These are phyloP conservation scores for Tricholomella constricta DNA, from an alignment of 768 basidiomycete species.

Conservation along the genomic window DNA sequence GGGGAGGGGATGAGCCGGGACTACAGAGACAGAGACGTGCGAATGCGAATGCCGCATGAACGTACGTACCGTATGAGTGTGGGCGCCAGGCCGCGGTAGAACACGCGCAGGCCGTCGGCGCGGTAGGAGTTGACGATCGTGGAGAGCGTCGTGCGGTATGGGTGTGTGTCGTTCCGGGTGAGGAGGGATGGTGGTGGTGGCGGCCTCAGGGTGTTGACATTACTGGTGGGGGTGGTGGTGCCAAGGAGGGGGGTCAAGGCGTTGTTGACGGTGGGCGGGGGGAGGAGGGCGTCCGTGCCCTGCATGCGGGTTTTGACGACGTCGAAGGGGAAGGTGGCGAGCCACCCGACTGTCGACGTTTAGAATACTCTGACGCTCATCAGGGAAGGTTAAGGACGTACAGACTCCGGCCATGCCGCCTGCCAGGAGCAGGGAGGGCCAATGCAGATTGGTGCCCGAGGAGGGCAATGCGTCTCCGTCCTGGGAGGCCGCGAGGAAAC, in stretches of 20 bases:
- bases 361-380: too few relatives aligned
- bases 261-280: neutral
- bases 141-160: slow-evolving; percentile 59
- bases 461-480: slow-evolving; percentile 34
- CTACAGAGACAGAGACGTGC: too few relatives aligned
- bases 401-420: slow-evolving; percentile 76
- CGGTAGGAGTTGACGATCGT: slow-evolving; percentile 63
- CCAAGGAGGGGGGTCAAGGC: slow-evolving; percentile 13
- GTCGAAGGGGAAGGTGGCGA: slow-evolving; percentile 84
- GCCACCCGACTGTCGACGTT: slow-evolving; percentile 58
- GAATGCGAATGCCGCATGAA: too few relatives aligned
- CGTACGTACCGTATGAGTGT: slow-evolving; percentile 75
- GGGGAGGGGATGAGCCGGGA: too few relatives aligned
- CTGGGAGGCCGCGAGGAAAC: slow-evolving; percentile 27
- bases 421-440: slow-evolving; percentile 65
- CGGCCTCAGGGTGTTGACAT: too few relatives aligned
- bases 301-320: slow-evolving; percentile 91
- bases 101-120: slow-evolving; percentile 66
- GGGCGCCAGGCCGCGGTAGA: slow-evolving; percentile 76
- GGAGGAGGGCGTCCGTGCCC: slow-evolving; percentile 33
- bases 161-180: slow-evolving; percentile 33
- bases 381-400: slow-evolving; percentile 25
- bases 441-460: slow-evolving; percentile 35
- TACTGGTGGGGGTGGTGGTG: too few relatives aligned
- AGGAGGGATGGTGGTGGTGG: neutral